A percentile compares a stretch with the other conserved stretches of the same genome.
phyloP scores from a whole-genome alignment of 495 filamentous ascomycete genomes.

The Thermochaetoides thermophila region DNA sequence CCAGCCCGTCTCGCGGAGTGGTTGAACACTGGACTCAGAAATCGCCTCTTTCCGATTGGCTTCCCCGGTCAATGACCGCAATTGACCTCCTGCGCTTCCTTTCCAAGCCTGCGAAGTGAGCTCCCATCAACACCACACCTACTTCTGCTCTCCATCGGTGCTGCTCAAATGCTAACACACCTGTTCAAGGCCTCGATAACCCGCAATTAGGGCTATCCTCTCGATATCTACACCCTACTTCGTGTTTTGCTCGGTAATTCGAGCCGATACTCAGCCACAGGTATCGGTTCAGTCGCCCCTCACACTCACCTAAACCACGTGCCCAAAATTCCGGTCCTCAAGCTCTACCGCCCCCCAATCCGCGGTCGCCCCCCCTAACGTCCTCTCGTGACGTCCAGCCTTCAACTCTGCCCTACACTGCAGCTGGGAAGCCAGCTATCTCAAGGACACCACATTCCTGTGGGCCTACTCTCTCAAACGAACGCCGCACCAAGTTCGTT shows the following conservation, averaged over 20 bases:
- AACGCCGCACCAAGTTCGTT: conserved; percentile 80
- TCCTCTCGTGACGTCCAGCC: conserved; percentile 41
- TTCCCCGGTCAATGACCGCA: conserved; percentile 51
- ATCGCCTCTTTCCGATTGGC: neutral
- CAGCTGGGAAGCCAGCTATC: conserved; percentile 45
- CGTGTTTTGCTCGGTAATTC: conserved; percentile 4
- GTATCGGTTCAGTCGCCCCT: conserved; percentile 77
- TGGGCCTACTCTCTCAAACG: conserved; percentile 95
- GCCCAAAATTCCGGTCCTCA: conserved; percentile 77
- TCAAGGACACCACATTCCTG: conserved; percentile 38
- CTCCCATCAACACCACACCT: neutral
- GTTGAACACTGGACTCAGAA: neutral
- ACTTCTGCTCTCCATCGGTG: neutral
- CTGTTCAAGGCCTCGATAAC: conserved; percentile 73
- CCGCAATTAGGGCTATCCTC: conserved; percentile 24
- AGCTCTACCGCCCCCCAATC: conserved; percentile 67
- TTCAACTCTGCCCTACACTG: conserved; percentile 21
- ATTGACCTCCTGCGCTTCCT: conserved; percentile 88
- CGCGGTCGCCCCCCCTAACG: conserved; percentile 84
- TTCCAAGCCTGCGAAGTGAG: conserved; percentile 87
- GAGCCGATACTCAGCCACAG: conserved; percentile 59
- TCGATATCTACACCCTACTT: conserved; percentile 3
- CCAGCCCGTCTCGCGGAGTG: neutral
- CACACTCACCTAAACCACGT: conserved; percentile 41
- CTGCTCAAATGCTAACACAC: conserved; percentile 2